phyloP scores from a whole-genome alignment of 2,329 filamentous ascomycete genomes.

The Nannizziopsis arthrosporioides region DNA sequence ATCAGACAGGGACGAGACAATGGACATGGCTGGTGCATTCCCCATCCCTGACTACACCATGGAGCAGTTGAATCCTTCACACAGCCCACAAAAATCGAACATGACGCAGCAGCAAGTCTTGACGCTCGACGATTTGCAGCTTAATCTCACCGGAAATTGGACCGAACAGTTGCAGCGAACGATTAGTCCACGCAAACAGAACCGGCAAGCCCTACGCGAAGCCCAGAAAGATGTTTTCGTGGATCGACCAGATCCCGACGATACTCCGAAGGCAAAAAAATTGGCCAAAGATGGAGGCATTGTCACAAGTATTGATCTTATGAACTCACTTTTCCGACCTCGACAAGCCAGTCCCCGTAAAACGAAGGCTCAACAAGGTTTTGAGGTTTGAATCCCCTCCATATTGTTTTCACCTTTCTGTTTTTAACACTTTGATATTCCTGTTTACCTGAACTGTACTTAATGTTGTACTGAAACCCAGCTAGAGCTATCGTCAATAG shows the following conservation, averaged over 20 bases:
- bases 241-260: slow-evolving; percentile 28
- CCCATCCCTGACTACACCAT: slow-evolving; percentile 60
- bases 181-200: slow-evolving; percentile 84
- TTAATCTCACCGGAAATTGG: slow-evolving; percentile 68
- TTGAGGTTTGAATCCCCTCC: slow-evolving; percentile 69
- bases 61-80: slow-evolving; percentile 53
- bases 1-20: slow-evolving; percentile 57
- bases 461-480: slow-evolving; percentile 18
- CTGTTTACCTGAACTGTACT: slow-evolving; percentile 38
- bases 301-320: slow-evolving; percentile 82
- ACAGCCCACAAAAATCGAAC: slow-evolving; percentile 21
- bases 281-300: slow-evolving; percentile 48
- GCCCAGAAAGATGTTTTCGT: slow-evolving; percentile 50
- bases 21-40: slow-evolving; percentile 73
- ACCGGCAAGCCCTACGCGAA: slow-evolving; percentile 60
- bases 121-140: slow-evolving; percentile 35
- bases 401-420: slow-evolving; percentile 38
- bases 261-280: slow-evolving; percentile 21
- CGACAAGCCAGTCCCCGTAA: slow-evolving; percentile 48
- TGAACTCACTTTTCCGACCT: slow-evolving; percentile 84
- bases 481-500: slow-evolving; percentile 10
- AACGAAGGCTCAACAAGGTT: slow-evolving; percentile 54
- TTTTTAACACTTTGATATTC: slow-evolving; percentile 19
- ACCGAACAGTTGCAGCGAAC: slow-evolving; percentile 86
- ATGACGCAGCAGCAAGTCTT: slow-evolving; percentile 10